Evolutionary conservation across 208 protist species (phyloP).

Genomic region (Entamoeba invadens): DNA sequence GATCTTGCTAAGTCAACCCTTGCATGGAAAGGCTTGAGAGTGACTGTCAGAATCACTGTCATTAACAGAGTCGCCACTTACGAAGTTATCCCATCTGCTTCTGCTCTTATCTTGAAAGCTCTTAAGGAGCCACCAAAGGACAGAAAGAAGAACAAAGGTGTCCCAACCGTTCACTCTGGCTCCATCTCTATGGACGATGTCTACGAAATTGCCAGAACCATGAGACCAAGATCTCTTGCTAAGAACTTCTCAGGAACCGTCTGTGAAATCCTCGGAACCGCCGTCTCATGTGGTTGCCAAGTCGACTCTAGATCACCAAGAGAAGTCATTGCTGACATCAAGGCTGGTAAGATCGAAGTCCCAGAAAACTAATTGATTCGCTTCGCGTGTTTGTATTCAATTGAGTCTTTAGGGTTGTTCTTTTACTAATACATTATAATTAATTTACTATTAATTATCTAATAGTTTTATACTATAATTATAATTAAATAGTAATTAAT

Average conservation of each 20-base stretch:
- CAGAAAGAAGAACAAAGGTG: slow-evolving; percentile 22
- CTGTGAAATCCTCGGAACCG: slow-evolving; percentile 31
- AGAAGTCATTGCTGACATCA: neutral
- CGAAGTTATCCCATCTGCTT: slow-evolving; percentile 26
- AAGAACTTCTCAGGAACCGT: slow-evolving; percentile 19
- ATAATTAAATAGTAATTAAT: too few species aligned
- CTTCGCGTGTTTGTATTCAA: too few species aligned
- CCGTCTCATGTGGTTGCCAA: slow-evolving; percentile 30
- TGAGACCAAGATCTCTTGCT: slow-evolving; percentile 21
- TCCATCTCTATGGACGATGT: slow-evolving; percentile 24
- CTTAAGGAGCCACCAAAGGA: slow-evolving; percentile 27
- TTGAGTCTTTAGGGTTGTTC: too few species aligned
- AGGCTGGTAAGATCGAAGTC: neutral
- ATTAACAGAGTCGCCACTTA: slow-evolving; percentile 91
- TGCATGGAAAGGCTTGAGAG: slow-evolving; percentile 93
- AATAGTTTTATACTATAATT: too few species aligned
- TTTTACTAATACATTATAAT: too few species aligned
- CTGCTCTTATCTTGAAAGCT: slow-evolving; percentile 34
- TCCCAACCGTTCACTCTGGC: slow-evolving; percentile 21
- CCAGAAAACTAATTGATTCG: neutral
- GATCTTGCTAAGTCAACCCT: slow-evolving; percentile 92
- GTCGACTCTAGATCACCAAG: slow-evolving; percentile 15
- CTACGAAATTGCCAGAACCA: slow-evolving; percentile 20
- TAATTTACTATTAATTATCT: too few species aligned
- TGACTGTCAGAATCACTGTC: slow-evolving; percentile 86